Evolutionary conservation across 2,329 filamentous ascomycete genomes (phyloP).

Genomic region (Colletotrichum kahawae): DNA sequence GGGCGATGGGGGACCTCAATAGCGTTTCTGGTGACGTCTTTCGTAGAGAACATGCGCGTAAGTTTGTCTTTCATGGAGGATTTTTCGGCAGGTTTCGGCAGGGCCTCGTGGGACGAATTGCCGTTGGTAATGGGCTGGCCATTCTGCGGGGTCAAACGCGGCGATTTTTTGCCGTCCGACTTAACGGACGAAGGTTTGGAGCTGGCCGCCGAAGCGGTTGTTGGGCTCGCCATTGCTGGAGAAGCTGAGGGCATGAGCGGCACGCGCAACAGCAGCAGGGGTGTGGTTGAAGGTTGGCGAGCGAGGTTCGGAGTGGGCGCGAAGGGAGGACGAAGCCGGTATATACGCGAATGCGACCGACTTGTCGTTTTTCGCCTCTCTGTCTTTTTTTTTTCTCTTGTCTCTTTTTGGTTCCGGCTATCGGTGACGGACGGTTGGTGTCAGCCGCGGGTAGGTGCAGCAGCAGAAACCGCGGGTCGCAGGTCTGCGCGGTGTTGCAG

Average conservation of each 20-base stretch:
- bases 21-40: conserved; percentile 48
- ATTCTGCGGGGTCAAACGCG: conserved; percentile 42
- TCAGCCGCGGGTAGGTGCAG: conserved; percentile 7
- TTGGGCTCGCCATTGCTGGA: conserved; percentile 19
- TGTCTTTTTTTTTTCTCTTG: not conserved
- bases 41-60: conserved; percentile 69
- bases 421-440: conserved; percentile 10
- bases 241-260: conserved; percentile 19
- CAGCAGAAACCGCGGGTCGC: not conserved
- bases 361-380: not conserved
- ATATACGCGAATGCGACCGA: conserved; percentile 14
- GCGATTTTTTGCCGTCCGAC: conserved; percentile 47
- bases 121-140: conserved; percentile 30
- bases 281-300: not conserved
- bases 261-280: not conserved
- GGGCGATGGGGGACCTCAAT: conserved; percentile 38
- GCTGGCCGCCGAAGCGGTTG: conserved; percentile 41
- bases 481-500: not conserved
- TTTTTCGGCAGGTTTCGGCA: conserved; percentile 51
- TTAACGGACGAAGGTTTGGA: conserved; percentile 56
- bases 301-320: not conserved
- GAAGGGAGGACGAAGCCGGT: conserved; percentile 2
- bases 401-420: not conserved
- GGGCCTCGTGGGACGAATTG: conserved; percentile 31
- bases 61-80: conserved; percentile 68